phyloP scores from a whole-genome alignment of 495 filamentous ascomycete species.

The Aspergillus baeticus region DNA sequence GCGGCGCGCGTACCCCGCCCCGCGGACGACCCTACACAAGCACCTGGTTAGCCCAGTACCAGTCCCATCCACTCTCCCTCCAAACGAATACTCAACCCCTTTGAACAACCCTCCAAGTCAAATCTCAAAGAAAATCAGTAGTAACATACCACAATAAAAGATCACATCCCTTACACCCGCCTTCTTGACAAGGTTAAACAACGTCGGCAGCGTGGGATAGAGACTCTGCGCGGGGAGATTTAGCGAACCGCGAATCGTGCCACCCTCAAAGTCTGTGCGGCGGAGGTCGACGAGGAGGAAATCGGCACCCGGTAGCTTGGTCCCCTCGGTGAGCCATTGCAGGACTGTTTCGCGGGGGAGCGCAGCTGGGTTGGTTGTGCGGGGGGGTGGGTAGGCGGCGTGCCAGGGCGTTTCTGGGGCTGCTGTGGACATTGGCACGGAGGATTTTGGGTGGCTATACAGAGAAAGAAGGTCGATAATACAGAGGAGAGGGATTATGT shows the following conservation, averaged over 20 bases:
- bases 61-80: neutral
- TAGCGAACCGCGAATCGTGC: slow-evolving; percentile 64
- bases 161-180: slow-evolving; percentile 53
- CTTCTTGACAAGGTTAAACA: slow-evolving; percentile 54
- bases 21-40: slow-evolving; percentile 55
- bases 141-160: slow-evolving; percentile 65
- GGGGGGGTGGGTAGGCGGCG: slow-evolving; percentile 42
- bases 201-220: slow-evolving; percentile 52
- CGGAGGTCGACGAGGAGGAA: slow-evolving; percentile 65
- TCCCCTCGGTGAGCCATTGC: slow-evolving; percentile 35
- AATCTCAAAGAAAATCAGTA: neutral
- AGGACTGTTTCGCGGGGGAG: slow-evolving; percentile 40
- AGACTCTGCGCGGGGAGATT: slow-evolving; percentile 72
- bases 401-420: slow-evolving; percentile 42
- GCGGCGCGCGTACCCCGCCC: slow-evolving; percentile 63
- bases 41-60: neutral
- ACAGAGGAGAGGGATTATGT: no score
- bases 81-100: no score
- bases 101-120: no score
- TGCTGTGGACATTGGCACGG: neutral
- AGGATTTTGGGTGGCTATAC: neutral
- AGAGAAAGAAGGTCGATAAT: no score
- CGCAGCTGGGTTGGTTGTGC: slow-evolving; percentile 22
- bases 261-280: slow-evolving; percentile 64
- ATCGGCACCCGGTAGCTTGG: slow-evolving; percentile 39